Evolutionary conservation across 176 grass and related monocot genomes (phyloP).

Genomic region (Rhynchospora breviuscula): DNA sequence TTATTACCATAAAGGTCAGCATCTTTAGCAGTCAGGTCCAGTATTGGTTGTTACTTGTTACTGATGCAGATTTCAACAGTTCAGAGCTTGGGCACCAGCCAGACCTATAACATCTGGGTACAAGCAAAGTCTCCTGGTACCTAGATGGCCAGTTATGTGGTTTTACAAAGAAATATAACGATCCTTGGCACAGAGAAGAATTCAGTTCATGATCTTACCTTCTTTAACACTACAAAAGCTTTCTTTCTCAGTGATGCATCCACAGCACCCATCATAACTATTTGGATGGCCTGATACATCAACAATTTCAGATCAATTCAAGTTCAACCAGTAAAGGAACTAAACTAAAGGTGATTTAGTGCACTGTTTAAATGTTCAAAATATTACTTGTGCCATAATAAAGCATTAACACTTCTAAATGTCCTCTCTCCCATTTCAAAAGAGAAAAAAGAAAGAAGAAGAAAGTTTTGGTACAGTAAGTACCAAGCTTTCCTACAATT

Average conservation of each 20-base stretch:
- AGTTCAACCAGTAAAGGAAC: conserved; percentile 8
- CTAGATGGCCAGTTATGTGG: not conserved
- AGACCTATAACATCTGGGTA: not conserved
- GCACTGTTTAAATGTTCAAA: not conserved
- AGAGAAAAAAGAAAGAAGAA: not conserved
- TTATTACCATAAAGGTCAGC: not conserved
- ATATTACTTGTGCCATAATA: no score
- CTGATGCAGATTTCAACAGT: not conserved
- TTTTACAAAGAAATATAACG: not conserved
- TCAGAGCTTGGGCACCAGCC: not conserved
- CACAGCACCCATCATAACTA: conserved; percentile 60
- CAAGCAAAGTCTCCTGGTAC: not conserved
- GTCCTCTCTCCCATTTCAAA: no score
- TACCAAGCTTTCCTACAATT: no score
- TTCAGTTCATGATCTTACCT: conserved; percentile 28
- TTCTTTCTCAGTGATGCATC: conserved; percentile 59
- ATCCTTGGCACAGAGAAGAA: not conserved
- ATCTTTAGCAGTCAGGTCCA: not conserved
- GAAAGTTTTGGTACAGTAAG: not conserved
- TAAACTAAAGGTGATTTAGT: not conserved
- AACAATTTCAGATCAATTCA: conserved; percentile 20
- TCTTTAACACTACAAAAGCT: conserved; percentile 63
- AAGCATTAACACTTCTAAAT: no score
- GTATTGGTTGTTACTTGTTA: not conserved
- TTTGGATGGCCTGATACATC: conserved; percentile 63